A percentile compares a stretch with the other conserved stretches of the same genome.
These are phyloP conservation scores for Triangularia setosa DNA, from an alignment of 2,329 filamentous ascomycete species.

Conservation along the genomic window DNA sequence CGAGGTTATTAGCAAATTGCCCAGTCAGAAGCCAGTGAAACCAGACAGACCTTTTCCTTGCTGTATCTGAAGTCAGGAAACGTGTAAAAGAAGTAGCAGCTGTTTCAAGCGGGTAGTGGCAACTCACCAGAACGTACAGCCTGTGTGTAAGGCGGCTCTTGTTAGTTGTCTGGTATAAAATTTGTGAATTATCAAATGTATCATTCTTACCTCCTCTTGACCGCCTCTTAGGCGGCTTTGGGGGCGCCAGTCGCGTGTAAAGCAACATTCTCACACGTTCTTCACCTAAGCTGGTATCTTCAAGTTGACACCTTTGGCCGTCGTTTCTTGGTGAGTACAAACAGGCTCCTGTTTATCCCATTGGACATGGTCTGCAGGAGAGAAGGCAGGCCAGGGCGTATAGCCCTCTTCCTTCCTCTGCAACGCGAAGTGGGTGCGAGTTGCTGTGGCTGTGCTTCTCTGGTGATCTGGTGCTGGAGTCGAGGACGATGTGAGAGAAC, in stretches of 20 bases:
- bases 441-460: not conserved
- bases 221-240: slow-evolving; percentile 56
- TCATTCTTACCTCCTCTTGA: slow-evolving; percentile 50
- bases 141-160: slow-evolving; percentile 30
- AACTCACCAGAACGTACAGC: slow-evolving; percentile 51
- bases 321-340: slow-evolving; percentile 5
- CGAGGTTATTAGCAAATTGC: slow-evolving; percentile 1
- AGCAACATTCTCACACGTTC: slow-evolving; percentile 44
- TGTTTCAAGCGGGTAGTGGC: slow-evolving; percentile 7
- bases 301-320: not conserved
- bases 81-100: slow-evolving; percentile 10
- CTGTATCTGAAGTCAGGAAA: slow-evolving; percentile 31
- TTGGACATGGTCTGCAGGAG: not conserved
- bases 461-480: not conserved
- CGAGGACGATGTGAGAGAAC: not conserved
- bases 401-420: not conserved
- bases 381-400: not conserved
- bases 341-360: slow-evolving; percentile 1
- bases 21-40: not conserved
- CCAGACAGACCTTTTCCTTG: slow-evolving; percentile 50
- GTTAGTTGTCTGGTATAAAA: slow-evolving; percentile 26
- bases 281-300: not conserved
- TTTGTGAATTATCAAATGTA: slow-evolving; percentile 1
- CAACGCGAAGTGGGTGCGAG: not conserved
- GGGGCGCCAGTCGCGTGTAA: slow-evolving; percentile 53